Conservation (phyloP, 345 rosid genomes). For the Pugionium cornutum region DNA sequence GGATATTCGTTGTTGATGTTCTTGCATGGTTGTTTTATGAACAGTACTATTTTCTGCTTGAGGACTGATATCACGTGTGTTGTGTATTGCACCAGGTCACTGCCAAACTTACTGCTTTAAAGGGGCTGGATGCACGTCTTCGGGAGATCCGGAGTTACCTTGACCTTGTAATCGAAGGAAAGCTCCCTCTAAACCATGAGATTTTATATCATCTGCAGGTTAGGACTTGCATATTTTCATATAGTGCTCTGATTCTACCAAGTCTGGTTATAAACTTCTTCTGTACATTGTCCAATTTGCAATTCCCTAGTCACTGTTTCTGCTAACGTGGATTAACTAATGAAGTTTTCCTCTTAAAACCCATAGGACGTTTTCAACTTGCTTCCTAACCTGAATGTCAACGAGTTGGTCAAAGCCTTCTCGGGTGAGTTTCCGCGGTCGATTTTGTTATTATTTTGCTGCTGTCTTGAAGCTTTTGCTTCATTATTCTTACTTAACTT, state of each 20-base stretch:
- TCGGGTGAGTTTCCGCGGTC: slow-evolving; percentile 57
- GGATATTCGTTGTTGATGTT: slow-evolving; percentile 3
- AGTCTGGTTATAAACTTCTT: neutral
- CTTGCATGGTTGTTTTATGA: slow-evolving; percentile 5
- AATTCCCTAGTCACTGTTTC: neutral
- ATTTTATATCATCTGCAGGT: slow-evolving; percentile 88
- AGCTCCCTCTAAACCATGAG: slow-evolving; percentile 84
- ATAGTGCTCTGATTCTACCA: neutral
- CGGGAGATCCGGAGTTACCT: slow-evolving; percentile 71
- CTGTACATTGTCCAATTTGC: neutral
- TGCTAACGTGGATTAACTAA: slow-evolving; percentile 6
- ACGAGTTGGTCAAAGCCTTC: slow-evolving; percentile 71
- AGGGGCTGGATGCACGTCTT: slow-evolving; percentile 78
- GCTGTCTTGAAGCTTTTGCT: neutral
- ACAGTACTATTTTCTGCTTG: neutral
- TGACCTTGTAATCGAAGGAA: slow-evolving; percentile 79
- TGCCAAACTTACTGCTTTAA: slow-evolving; percentile 74
- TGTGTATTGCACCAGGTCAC: slow-evolving; percentile 51
- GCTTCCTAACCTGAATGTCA: slow-evolving; percentile 77
- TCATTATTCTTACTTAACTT: slow-evolving; percentile 24
- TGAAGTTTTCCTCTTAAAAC: slow-evolving; percentile 8
- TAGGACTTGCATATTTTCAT: slow-evolving; percentile 1
- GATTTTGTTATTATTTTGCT: neutral
- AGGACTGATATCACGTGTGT: neutral
- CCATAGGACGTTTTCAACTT: slow-evolving; percentile 86